Base-by-base conservation (phyloP, 2,329 filamentous ascomycete species). In the Venturia oleaginea region DNA sequence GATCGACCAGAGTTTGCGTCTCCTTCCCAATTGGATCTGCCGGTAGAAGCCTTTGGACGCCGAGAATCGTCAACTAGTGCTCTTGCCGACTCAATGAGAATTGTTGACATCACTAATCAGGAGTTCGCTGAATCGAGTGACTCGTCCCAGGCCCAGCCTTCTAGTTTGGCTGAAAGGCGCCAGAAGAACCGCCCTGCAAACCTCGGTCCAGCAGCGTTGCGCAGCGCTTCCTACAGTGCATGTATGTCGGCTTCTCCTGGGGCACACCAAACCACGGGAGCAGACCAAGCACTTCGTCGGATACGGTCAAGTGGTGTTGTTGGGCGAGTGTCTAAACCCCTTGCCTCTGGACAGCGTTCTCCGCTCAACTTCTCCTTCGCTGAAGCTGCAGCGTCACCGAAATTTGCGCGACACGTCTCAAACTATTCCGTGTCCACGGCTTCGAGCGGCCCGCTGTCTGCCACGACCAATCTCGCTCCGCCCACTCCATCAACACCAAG, bases 311-410 rank as follows among this genome's bases (percentile, higher is more conserved):
- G 75, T 57, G 77, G 78, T 13, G 73, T 80, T 64, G 67, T 73
- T n/a, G 78, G 79, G 22, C 78, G 79, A 55, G 74, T 82, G 30
- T 77, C 79, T 66, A 82, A 82, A 67, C 72, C 74, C 1, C 72
- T 75, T 32, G 75, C 77, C 59, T 77, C 79, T 27, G 76, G 78
- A 27, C 79, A 81, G 68, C 76, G 78, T 15, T 82, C 79, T 24
- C 79, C 79, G 27, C 73, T 81, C 70, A 72, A 73, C 40, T 72
- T 75, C 63, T 77, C 74, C 40, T 81, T 81, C 66, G 73, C 76
- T 5, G 78, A 80, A n/a, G 76, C 78, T 65, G 77, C 78, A 65
- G 74, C 75, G n/a, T 80, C 77, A 15, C 77, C 78, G 15, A 78
- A 77, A 62, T 77, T 77, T 61, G 70, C 73, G 10, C 73, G 77